Evolutionary conservation across 495 filamentous ascomycete species (phyloP).

Genomic region (Cercophora samala): DNA sequence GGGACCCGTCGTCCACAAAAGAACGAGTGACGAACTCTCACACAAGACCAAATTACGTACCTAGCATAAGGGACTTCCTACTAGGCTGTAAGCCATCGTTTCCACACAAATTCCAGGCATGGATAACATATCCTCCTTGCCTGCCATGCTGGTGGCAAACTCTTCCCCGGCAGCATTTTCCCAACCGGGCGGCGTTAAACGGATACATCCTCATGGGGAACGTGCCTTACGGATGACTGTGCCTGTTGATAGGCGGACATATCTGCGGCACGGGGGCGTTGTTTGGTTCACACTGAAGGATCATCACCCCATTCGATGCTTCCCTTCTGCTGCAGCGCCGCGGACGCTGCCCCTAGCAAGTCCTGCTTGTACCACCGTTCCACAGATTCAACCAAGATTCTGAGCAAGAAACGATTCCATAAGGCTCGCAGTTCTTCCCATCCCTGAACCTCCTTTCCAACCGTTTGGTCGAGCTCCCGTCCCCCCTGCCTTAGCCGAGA

Average conservation of each 20-base stretch:
- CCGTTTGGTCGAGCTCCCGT: neutral
- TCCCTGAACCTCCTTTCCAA: constrained; percentile 1
- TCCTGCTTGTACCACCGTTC: neutral
- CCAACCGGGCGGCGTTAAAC: neutral
- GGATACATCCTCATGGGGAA: neutral
- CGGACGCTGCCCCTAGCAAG: neutral
- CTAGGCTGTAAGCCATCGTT: neutral
- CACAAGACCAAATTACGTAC: neutral
- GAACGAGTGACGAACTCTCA: neutral
- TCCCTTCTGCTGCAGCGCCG: neutral
- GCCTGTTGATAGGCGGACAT: constrained; percentile 3
- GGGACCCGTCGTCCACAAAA: neutral
- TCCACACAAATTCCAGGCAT: neutral
- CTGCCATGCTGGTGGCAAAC: neutral
- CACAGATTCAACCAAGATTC: neutral
- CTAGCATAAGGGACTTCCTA: neutral
- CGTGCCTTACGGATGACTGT: neutral
- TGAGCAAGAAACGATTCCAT: neutral
- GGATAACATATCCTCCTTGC: neutral
- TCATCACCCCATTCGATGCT: neutral
- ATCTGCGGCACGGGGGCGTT: constrained; percentile 1
- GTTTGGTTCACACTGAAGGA: neutral
- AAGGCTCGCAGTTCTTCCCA: neutral
- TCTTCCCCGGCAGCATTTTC: neutral
- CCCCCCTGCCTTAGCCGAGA: constrained; percentile 2